These are phyloP conservation scores for Oenanthe sinensis DNA, from an alignment of 129 eudicot species.

Conservation along the genomic window DNA sequence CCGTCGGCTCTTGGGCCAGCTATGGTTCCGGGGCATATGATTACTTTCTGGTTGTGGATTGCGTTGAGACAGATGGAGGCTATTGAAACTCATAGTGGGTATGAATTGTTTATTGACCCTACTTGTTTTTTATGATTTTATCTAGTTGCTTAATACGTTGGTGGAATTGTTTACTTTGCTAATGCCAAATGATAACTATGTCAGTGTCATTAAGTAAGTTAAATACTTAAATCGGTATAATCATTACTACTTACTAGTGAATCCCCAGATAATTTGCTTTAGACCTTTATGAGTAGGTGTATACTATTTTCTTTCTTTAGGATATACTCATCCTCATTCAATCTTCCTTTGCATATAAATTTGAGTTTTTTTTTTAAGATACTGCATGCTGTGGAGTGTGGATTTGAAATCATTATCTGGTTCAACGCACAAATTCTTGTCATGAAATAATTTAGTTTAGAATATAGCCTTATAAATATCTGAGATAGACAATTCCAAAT, in stretches of 20 bases:
- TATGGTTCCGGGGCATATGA: conserved; percentile 61
- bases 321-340: not conserved
- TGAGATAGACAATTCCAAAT: not conserved
- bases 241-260: conserved; percentile 18
- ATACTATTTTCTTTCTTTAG: not conserved
- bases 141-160: not conserved
- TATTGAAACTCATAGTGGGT: conserved; percentile 88
- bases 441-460: not conserved
- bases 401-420: not conserved
- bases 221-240: conserved; percentile 26
- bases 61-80: conserved; percentile 67
- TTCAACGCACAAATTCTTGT: not conserved
- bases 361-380: not conserved
- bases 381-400: not conserved
- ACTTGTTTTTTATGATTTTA: conserved; percentile 8
- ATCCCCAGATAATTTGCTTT: not conserved
- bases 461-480: not conserved
- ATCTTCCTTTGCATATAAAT: not conserved
- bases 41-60: conserved; percentile 60
- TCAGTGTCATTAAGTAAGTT: conserved; percentile 14
- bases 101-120: conserved; percentile 23
- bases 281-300: not conserved
- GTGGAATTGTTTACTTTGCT: not conserved
- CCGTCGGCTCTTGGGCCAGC: conserved; percentile 81
- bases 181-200: not conserved